Evolutionary conservation across 1,284 basidiomycete species (phyloP).

Genomic region (Anthracocystis walkeri): DNA sequence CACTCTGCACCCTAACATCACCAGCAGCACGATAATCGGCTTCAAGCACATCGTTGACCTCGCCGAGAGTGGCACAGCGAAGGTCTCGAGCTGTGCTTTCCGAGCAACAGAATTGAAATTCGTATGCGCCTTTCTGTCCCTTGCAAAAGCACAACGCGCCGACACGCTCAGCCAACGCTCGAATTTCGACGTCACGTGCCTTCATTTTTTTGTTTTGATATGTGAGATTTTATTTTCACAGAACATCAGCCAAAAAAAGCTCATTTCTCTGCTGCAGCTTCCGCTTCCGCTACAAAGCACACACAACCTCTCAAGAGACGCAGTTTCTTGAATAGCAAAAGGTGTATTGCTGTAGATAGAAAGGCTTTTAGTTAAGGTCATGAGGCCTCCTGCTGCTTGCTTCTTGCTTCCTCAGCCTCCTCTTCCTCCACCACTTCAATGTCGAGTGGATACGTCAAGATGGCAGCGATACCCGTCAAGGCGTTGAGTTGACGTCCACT

Average conservation of each 20-base stretch:
- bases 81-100: neutral
- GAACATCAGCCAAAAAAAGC: neutral
- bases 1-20: neutral
- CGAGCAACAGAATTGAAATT: slow-evolving; percentile 24
- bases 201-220: neutral
- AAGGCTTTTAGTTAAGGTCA: neutral
- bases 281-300: neutral
- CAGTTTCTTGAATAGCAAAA: neutral
- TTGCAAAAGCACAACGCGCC: slow-evolving; percentile 10
- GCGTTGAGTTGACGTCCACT: slow-evolving; percentile 89
- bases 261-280: neutral
- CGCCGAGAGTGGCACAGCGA: neutral
- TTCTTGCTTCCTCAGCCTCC: slow-evolving; percentile 72
- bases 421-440: slow-evolving; percentile 76
- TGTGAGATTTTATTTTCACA: slow-evolving; percentile 16
- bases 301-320: neutral
- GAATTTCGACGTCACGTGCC: slow-evolving; percentile 15
- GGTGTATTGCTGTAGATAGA: neutral
- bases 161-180: slow-evolving; percentile 15
- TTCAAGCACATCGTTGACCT: neutral
- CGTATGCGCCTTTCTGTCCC: neutral
- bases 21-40: neutral
- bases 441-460: slow-evolving; percentile 94
- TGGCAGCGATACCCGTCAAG: slow-evolving; percentile 92
- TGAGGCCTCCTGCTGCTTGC: slow-evolving; percentile 16